Evolutionary conservation across 768 basidiomycete genomes (phyloP), one percentile per base, ranked within the genome.

Genomic region (Russula abietina): DNA sequence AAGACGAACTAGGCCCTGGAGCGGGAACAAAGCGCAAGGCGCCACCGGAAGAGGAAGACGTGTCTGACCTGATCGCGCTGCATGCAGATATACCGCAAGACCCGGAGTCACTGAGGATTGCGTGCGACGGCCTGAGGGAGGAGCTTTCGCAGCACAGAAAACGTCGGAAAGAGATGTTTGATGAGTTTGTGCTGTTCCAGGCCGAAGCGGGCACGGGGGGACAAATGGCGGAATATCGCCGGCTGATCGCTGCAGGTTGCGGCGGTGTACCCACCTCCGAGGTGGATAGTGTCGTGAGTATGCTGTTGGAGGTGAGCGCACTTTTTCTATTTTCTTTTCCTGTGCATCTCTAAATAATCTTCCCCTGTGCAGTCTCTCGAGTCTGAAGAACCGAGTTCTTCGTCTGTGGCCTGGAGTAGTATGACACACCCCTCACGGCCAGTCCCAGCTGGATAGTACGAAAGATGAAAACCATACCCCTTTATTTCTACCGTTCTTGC

Each of bases 151-250:
- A 84, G 62, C 80, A 85, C 70, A 78, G 85, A 64, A 84, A 83
- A 70, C 83, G 87, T 66, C 82, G 93, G 71, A 83, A 83, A 68
- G 79, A 79, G 14, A 78, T 84, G 63, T 93, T 97, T 68, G 86
- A 88, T 54, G 83, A 84, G 61, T 79, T 91, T 67, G 89, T 89
- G 12, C 81, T 79, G 33, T 87, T 90, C 74, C 90, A 94, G 72
- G 88, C 91, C 22, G 92, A 95, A 74, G 87, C 90, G 0, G 95
- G 95, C 5, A 97, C 94, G 0, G 86, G 88, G 33, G 91, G 90
- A 45, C 80, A 87, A 65, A 95, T 98, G 86, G 80, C 82, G 5
- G 89, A 95, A 67, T 99, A 98, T 73, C 79, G 94, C 68, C 80
- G 87, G 65, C 74, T 99, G 56, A 94, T 99, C 69, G 88, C 89